Conservation (phyloP, 1,139 yeast genomes). For the Geotrichum candidum region DNA sequence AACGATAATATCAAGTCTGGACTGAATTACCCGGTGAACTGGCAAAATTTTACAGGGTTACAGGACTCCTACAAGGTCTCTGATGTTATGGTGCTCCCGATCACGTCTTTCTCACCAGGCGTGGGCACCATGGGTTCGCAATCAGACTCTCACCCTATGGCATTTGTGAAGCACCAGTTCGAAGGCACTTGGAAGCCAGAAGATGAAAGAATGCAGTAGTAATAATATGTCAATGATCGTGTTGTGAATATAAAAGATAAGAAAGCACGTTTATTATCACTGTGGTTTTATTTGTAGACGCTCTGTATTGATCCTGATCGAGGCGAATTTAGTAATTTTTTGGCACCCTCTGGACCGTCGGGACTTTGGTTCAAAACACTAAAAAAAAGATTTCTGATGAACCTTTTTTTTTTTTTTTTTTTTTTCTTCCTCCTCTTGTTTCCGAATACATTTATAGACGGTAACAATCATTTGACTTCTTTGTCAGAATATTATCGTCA, state of each 20-base stretch:
- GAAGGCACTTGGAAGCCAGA: slow-evolving; percentile 65
- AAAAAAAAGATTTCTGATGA: neutral
- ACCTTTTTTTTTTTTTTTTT: neutral
- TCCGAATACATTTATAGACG: neutral
- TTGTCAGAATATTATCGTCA: neutral
- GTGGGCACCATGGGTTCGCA: slow-evolving; percentile 74
- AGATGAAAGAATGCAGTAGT: slow-evolving; percentile 22
- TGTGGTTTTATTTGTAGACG: neutral
- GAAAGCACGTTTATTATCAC: neutral
- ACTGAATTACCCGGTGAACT: slow-evolving; percentile 39
- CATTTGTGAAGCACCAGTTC: slow-evolving; percentile 76
- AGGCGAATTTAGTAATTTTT: neutral
- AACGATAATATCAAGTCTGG: slow-evolving; percentile 50
- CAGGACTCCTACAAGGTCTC: slow-evolving; percentile 58
- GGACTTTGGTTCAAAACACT: neutral
- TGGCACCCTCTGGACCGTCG: neutral
- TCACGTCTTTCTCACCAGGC: slow-evolving; percentile 76
- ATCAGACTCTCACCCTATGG: slow-evolving; percentile 59
- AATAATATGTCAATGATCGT: neutral
- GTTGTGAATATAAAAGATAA: neutral
- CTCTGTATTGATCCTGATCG: neutral
- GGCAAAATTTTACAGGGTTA: slow-evolving; percentile 65
- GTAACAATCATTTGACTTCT: neutral
- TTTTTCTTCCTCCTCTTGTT: neutral
- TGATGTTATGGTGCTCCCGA: slow-evolving; percentile 79